Base-by-base conservation (phyloP, 352 stramenopile genomes). In the Globisporangium paddicum region DNA sequence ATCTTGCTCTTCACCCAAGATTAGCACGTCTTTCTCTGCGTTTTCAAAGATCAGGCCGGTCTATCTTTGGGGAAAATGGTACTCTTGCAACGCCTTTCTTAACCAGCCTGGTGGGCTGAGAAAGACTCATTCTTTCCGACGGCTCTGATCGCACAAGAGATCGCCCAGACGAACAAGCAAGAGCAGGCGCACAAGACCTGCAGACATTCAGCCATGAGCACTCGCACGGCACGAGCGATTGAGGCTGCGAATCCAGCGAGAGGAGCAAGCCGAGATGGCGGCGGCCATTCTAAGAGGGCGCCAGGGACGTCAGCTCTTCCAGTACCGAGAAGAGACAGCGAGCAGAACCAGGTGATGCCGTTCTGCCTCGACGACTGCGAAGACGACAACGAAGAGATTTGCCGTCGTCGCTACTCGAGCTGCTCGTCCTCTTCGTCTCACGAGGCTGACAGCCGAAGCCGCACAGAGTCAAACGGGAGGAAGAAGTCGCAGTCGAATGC, bases 321-420 rank as follows among this genome's bases (percentile, higher is more conserved):
- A 55, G 21, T 34, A 58, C 40, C 18, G 35, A 18, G 52, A 25
- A 25, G 53, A 37, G 54, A 60, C 10, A 68, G 72, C 10, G 66
- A 76, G n/a, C 66, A 81, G 48, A 87, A 85, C 63, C 77, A 90
- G 41, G 80, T 90, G 25, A 60, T 82, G 8, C 77, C 75, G 6
- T 90, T 88, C 55, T 58, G 70, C 2, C 28, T 86, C 23, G 78
- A 86, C 50, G 69, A 75, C 8, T 74, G 71, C 23, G 75, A 73
- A 0, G 68, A 71, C 11, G 71, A 82, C 40, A 57, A 74, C 38
- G 68, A 71, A 56, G 70, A 75, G 53, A 73, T 78, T 30, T 60
- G 67, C 0, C 70, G 60, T 0, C 67, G 70, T 13, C 67, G 70
- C 4, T 73, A 71, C 62, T 82, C 51, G 25, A 82, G 66, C 61